phyloP scores from a whole-genome alignment of 139 green algal species.

The Limnomonas spitsbergensis region DNA sequence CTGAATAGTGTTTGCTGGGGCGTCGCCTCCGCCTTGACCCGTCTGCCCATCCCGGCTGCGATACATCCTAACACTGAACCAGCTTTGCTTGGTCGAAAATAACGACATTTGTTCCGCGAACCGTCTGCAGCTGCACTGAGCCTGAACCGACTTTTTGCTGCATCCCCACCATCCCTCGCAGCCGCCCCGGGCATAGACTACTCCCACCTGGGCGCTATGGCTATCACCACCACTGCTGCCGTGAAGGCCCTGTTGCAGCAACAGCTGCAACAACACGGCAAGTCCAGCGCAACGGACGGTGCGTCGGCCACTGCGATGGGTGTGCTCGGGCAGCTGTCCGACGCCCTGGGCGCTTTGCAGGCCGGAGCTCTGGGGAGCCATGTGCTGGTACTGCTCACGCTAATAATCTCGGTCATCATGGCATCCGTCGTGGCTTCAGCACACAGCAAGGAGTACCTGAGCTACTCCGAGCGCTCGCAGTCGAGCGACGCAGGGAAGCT shows the following conservation, averaged over 20 bases:
- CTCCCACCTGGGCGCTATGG: background rate
- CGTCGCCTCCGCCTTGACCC: too few species aligned
- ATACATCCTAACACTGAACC: too few species aligned
- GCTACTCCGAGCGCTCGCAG: background rate
- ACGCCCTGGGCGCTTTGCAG: background rate
- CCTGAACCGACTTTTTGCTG: too few species aligned
- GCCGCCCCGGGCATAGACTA: background rate
- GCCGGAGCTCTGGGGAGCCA: background rate
- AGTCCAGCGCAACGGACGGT: background rate
- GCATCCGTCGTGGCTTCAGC: background rate
- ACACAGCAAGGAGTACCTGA: background rate
- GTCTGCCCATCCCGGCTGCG: too few species aligned
- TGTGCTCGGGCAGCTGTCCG: background rate
- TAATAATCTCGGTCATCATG: background rate
- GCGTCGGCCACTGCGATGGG: background rate
- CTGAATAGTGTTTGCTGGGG: too few species aligned
- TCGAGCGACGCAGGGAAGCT: background rate
- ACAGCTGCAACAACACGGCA: background rate
- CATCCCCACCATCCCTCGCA: too few species aligned
- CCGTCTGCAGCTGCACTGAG: too few species aligned
- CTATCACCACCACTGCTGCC: background rate
- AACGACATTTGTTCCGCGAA: too few species aligned
- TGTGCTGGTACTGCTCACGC: background rate
- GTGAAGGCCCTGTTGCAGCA: background rate
- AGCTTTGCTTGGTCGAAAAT: too few species aligned